Conservation (phyloP, 177 flowering plant species). For the Vitis hybrid region DNA sequence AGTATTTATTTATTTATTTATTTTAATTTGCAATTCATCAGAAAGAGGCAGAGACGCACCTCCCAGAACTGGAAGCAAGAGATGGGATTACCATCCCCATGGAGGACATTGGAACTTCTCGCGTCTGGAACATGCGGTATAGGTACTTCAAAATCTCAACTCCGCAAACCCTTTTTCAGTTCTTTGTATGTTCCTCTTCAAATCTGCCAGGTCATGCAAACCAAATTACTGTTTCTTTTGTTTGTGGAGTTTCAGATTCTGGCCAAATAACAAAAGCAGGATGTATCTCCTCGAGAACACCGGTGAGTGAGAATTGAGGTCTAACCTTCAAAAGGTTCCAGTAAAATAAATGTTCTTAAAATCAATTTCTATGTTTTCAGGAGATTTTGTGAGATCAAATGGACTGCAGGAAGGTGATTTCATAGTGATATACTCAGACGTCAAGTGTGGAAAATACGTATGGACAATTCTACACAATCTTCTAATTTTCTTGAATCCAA, state of each 20-base stretch:
- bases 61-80: conserved; percentile 88
- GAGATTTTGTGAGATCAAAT: conserved; percentile 88
- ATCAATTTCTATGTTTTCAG: conserved; percentile 34
- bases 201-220: neutral
- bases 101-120: conserved; percentile 97
- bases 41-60: conserved; percentile 98
- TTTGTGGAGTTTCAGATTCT: conserved; percentile 61
- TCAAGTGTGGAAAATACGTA: conserved; percentile 94
- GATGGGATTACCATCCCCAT: conserved; percentile 89
- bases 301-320: conserved; percentile 31
- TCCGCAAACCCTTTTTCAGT: neutral
- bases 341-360: neutral
- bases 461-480: conserved; percentile 1
- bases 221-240: conserved; percentile 6
- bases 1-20: neutral
- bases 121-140: conserved; percentile 98
- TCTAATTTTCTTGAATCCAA: too few species aligned
- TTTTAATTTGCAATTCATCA: conserved; percentile 15
- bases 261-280: conserved; percentile 99
- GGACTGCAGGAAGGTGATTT: conserved; percentile 98
- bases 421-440: conserved; percentile 91
- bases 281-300: conserved; percentile 99
- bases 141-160: conserved; percentile 43
- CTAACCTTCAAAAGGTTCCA: neutral
- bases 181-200: neutral